Base-by-base conservation (phyloP, 805 yeast species). In the Cyberlindnera meyerae region DNA sequence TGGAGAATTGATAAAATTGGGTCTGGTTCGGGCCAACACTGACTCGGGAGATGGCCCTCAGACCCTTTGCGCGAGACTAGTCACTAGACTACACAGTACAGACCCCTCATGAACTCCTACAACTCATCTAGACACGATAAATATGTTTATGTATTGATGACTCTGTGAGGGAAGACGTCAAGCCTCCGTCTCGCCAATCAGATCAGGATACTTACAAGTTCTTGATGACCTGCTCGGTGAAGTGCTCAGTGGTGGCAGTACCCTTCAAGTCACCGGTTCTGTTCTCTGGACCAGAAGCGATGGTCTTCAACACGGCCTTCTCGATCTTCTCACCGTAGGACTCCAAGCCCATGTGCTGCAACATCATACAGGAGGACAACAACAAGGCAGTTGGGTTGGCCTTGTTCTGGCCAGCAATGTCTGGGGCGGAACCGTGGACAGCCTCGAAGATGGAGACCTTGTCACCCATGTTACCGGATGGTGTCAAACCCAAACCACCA, bases 341-440 rank as follows among this genome's bases (percentile, higher is more conserved):
- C 65, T 75, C 73, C 65, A 93, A 77, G 36, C 86, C 81, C 97
- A 93, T 90, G 76, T 93, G 98, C 73, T 95, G 84, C 75, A 93
- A 82, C 97, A 93, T 90, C 97, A 93, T 93, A 61, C 89, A 87
- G 31, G 97, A 90, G 34, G 96, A 87, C 62, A 93, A 76, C 63
- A 93, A 74, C 61, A 93, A 70, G 40, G 98, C 98, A 44, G 98
- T 93, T 71, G 98, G 98, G 79, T 93, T 93, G 49, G 98, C 98
- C 63, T 86, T 78, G 62, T 95, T 94, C 76, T 93, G 87, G 61
- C 98, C 98, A 46, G 97, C 97, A 60, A 93, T 93, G 66, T 93
- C 98, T 55, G 98, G 98, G 47, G 98, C 98, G 41, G 97, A 89
- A 65, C 98, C 98, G 67, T 93, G 98, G 60, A 93, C 98, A 49